These are phyloP conservation scores for Boletus subcaerulescens DNA, from an alignment of 768 basidiomycete genomes.

Conservation along the genomic window DNA sequence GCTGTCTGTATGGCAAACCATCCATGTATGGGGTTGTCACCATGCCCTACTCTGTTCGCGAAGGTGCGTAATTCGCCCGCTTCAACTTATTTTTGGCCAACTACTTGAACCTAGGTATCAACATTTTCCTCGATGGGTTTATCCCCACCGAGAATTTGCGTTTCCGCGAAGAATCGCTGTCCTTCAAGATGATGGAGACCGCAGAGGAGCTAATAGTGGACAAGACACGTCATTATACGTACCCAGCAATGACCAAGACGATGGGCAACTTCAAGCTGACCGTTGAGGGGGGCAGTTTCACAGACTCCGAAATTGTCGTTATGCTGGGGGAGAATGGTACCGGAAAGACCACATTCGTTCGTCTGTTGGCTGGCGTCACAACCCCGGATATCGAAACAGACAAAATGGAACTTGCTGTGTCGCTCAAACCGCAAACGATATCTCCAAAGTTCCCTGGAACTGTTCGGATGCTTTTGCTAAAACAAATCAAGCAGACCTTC, in stretches of 20 bases:
- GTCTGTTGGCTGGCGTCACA: constrained; percentile 87
- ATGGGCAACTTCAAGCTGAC: constrained; percentile 94
- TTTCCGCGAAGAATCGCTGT: constrained; percentile 92
- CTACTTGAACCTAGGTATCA: constrained; percentile 66
- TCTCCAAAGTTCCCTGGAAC: constrained; percentile 96
- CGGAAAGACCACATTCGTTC: constrained; percentile 97
- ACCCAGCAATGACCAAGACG: constrained; percentile 97
- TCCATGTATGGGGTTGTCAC: constrained; percentile 98
- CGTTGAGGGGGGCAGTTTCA: constrained; percentile 85
- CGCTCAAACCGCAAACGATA: constrained; percentile 97
- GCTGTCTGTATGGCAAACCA: constrained; percentile 95
- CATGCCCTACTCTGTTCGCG: constrained; percentile 96
- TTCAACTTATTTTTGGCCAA: constrained; percentile 1
- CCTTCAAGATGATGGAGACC: constrained; percentile 97
- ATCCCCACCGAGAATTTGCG: constrained; percentile 98
- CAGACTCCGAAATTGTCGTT: constrained; percentile 99
- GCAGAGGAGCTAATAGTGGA: constrained; percentile 87
- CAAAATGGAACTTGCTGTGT: constrained; percentile 81
- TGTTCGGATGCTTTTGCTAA: constrained; percentile 92
- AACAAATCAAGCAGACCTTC: constrained; percentile 92
- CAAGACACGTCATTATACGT: constrained; percentile 86
- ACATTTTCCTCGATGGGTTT: constrained; percentile 98
- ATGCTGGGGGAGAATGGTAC: constrained; percentile 99
- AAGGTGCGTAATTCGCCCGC: constrained; percentile 54
- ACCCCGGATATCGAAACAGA: constrained; percentile 77